Percentiles rank a stretch among this genome's conserved stretches.
phyloP scores from a whole-genome alignment of 2,329 filamentous ascomycete species.

The Nannizziopsis barbatae region DNA sequence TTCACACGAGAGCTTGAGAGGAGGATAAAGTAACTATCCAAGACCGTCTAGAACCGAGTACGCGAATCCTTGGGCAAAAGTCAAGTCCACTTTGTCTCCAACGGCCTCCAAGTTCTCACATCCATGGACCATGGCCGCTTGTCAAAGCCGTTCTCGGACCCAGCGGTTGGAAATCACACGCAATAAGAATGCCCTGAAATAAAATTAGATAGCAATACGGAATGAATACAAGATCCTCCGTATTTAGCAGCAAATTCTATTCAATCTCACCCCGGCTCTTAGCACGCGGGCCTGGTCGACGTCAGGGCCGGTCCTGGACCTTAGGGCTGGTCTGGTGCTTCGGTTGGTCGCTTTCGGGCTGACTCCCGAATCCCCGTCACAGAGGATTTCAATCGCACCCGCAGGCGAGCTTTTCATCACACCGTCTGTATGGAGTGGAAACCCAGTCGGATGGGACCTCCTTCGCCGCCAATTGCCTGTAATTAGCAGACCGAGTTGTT shows the following conservation, averaged over 20 bases:
- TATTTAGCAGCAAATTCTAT: slow-evolving; percentile 9
- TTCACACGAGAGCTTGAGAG: background rate
- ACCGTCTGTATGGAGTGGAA: background rate
- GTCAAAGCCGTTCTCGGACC: no score
- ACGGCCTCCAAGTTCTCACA: no score
- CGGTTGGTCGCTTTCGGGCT: background rate
- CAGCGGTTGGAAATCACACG: no score
- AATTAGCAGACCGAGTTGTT: background rate
- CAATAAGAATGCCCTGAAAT: background rate
- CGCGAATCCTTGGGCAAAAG: no score
- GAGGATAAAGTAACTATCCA: no score
- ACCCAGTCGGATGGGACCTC: no score
- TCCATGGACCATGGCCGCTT: no score
- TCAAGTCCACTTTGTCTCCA: no score
- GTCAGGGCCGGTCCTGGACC: background rate
- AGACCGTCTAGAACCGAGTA: no score
- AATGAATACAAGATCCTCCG: background rate
- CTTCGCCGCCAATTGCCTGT: no score
- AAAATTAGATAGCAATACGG: slow-evolving; percentile 5
- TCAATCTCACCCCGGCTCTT: background rate
- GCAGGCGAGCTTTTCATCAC: background rate
- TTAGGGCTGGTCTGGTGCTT: slow-evolving; percentile 7
- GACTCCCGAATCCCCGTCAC: background rate
- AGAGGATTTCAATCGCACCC: slow-evolving; percentile 2
- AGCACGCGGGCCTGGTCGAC: background rate